These are phyloP conservation scores for Arthrinium phaeospermum DNA, from an alignment of 2,329 filamentous ascomycete species.

Conservation along the genomic window DNA sequence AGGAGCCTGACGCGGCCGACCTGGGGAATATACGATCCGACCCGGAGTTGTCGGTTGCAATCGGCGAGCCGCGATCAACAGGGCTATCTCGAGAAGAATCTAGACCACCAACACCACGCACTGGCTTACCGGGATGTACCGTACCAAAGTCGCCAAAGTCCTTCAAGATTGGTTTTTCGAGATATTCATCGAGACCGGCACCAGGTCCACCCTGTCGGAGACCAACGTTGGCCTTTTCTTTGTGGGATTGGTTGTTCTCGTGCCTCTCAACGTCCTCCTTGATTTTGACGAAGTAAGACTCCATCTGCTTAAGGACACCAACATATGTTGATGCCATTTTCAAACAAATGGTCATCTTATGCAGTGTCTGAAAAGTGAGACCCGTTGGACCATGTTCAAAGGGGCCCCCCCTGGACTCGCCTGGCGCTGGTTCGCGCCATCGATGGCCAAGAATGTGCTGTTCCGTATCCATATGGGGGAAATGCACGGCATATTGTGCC, in stretches of 20 bases:
- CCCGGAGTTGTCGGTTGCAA: constrained; percentile 33
- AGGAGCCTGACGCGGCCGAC: constrained; percentile 41
- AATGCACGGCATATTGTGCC: constrained; percentile 69
- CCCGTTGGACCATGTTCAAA: constrained; percentile 49
- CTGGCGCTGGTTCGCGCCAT: constrained; percentile 36
- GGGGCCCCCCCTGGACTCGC: constrained; percentile 33
- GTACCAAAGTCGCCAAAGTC: constrained; percentile 54
- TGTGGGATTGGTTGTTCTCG: constrained; percentile 31
- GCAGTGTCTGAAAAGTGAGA: constrained; percentile 55
- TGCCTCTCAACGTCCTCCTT: constrained; percentile 53
- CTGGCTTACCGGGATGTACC: constrained; percentile 42
- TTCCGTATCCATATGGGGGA: constrained; percentile 70
- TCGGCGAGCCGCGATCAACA: constrained; percentile 37
- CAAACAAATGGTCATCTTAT: constrained; percentile 56
- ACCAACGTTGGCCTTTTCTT: constrained; percentile 40
- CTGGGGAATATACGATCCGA: constrained; percentile 34
- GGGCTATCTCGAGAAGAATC: constrained; percentile 39
- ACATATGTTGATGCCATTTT: constrained; percentile 64
- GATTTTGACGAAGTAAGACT: constrained; percentile 57
- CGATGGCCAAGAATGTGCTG: constrained; percentile 55
- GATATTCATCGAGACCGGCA: constrained; percentile 63
- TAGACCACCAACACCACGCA: constrained; percentile 32
- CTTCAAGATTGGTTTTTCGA: constrained; percentile 45
- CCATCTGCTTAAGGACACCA: constrained; percentile 57
- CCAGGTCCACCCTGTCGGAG: constrained; percentile 50